Conservation (phyloP, 768 basidiomycete genomes). For the Lyophyllum semitale region DNA sequence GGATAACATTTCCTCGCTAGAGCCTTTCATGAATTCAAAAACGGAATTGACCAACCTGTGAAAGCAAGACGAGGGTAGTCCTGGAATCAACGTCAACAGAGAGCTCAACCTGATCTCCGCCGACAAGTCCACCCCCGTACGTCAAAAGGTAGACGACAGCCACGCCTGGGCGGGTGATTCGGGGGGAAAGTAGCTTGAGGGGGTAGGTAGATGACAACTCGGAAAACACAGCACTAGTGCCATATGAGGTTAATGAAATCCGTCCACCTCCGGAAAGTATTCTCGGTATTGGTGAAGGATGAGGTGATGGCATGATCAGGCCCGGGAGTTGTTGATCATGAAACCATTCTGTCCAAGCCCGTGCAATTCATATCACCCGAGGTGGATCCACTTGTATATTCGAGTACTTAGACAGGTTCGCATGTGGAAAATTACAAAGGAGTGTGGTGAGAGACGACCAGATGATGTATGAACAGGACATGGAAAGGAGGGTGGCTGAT, state of each 20-base stretch:
- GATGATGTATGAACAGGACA: slow-evolving; percentile 14
- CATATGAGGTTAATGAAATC: slow-evolving; percentile 55
- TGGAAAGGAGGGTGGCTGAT: slow-evolving; percentile 18
- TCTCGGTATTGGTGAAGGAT: slow-evolving; percentile 22
- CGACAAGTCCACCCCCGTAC: slow-evolving; percentile 92
- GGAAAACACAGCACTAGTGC: slow-evolving; percentile 62
- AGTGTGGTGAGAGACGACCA: slow-evolving; percentile 7
- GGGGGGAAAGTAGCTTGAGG: slow-evolving; percentile 83
- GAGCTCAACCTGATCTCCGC: slow-evolving; percentile 75
- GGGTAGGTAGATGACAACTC: slow-evolving; percentile 83
- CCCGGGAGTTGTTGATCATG: not conserved
- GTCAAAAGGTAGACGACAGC: slow-evolving; percentile 78
- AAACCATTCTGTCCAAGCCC: not conserved
- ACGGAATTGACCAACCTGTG: slow-evolving; percentile 67
- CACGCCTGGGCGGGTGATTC: slow-evolving; percentile 46
- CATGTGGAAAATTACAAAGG: slow-evolving; percentile 18
- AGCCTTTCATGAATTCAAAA: not conserved
- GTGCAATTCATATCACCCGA: too few relatives aligned
- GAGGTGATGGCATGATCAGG: slow-evolving; percentile 14
- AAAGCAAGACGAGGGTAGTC: slow-evolving; percentile 70
- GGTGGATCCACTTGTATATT: slow-evolving; percentile 1
- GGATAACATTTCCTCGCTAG: not conserved
- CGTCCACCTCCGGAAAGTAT: slow-evolving; percentile 55
- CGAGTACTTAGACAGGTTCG: slow-evolving; percentile 16
- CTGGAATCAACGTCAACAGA: slow-evolving; percentile 57